phyloP scores from a whole-genome alignment of 768 basidiomycete species.

The Tylopilus sp. region DNA sequence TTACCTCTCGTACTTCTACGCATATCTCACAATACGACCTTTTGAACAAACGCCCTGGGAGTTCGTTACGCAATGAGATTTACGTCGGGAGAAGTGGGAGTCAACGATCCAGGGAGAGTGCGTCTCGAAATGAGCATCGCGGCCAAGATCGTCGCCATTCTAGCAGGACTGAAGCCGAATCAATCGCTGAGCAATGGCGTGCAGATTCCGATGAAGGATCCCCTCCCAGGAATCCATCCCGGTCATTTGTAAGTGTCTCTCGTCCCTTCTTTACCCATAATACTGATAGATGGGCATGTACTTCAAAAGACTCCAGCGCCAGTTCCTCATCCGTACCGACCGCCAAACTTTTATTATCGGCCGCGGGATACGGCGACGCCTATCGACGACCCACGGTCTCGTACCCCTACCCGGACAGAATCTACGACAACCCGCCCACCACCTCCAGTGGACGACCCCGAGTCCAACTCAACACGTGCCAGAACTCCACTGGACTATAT shows the following conservation, averaged over 20 bases:
- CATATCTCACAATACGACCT: slow-evolving; percentile 32
- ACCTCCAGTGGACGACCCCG: slow-evolving; percentile 2
- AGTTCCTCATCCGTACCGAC: slow-evolving; percentile 9
- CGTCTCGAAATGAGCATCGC: slow-evolving; percentile 16
- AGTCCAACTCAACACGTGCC: slow-evolving; percentile 9
- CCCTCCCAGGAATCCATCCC: slow-evolving; percentile 14
- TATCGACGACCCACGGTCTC: slow-evolving; percentile 11
- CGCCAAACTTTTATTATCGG: slow-evolving; percentile 19
- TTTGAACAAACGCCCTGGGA: slow-evolving; percentile 24
- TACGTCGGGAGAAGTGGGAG: slow-evolving; percentile 23
- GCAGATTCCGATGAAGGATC: slow-evolving; percentile 24
- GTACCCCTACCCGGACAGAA: slow-evolving; percentile 14
- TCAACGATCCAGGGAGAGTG: slow-evolving; percentile 17
- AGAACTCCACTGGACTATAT: slow-evolving; percentile 24
- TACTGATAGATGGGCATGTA: slow-evolving; percentile 5
- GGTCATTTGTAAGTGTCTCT: slow-evolving; percentile 19
- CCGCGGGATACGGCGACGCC: slow-evolving; percentile 33
- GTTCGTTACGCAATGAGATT: slow-evolving; percentile 26
- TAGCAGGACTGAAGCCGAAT: slow-evolving; percentile 25
- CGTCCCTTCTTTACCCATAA: background rate
- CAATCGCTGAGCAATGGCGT: slow-evolving; percentile 30
- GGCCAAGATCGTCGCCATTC: slow-evolving; percentile 15
- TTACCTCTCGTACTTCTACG: slow-evolving; percentile 27
- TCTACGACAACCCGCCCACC: background rate
- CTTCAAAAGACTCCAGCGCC: slow-evolving; percentile 15